Conservation (phyloP, 805 yeast species). For the Spathaspora sp. region DNA sequence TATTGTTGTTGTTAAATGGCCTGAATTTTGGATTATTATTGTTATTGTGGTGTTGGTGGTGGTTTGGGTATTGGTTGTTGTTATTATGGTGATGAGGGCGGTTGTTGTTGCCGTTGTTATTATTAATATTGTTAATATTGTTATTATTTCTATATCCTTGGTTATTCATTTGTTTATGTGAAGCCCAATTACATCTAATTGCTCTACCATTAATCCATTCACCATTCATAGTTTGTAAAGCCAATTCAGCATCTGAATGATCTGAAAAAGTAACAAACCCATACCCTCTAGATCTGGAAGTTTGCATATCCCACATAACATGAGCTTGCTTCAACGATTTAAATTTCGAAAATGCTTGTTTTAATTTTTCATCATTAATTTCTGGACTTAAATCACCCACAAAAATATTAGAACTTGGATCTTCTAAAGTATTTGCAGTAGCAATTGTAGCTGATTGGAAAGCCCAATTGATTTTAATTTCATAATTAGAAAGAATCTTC, state of each 20-base stretch:
- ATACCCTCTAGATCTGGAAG: slow-evolving; percentile 87
- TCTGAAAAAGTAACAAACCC: slow-evolving; percentile 80
- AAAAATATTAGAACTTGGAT: slow-evolving; percentile 66
- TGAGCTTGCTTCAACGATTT: slow-evolving; percentile 73
- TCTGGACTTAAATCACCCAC: slow-evolving; percentile 85
- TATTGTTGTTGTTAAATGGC: slow-evolving; percentile 11
- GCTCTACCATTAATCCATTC: slow-evolving; percentile 67
- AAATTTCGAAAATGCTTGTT: slow-evolving; percentile 52
- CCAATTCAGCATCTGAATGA: slow-evolving; percentile 68
- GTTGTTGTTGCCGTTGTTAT: slow-evolving; percentile 13
- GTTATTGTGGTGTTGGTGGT: slow-evolving; percentile 3
- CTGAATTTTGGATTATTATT: slow-evolving; percentile 9
- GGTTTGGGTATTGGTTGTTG: background rate
- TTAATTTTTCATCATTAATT: slow-evolving; percentile 72
- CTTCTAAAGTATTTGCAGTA: slow-evolving; percentile 29
- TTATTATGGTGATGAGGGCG: slow-evolving; percentile 9
- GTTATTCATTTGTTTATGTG: slow-evolving; percentile 50
- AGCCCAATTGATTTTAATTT: slow-evolving; percentile 75
- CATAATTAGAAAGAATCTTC: slow-evolving; percentile 47
- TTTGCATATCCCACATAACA: slow-evolving; percentile 97
- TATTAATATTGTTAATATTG: slow-evolving; percentile 8
- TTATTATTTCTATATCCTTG: slow-evolving; percentile 12
- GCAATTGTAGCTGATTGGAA: slow-evolving; percentile 72
- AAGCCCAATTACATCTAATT: slow-evolving; percentile 86
- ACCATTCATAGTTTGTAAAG: slow-evolving; percentile 73